Base-by-base conservation (phyloP, 768 basidiomycete species). In the Lactarius tabidus region DNA sequence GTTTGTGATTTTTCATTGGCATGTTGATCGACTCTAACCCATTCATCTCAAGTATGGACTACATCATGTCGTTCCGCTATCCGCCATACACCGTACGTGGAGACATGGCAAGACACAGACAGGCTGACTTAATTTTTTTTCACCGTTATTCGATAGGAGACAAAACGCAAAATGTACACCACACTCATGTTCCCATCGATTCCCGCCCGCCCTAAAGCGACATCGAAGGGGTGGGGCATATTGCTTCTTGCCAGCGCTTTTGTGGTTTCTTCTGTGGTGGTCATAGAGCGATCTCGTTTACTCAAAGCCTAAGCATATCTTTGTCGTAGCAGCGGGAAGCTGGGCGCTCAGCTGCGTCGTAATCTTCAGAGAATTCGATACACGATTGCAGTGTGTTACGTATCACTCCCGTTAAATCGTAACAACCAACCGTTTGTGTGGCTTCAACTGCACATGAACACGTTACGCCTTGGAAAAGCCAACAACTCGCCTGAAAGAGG, bases 181-280 rank as follows among this genome's bases (percentile, higher is more conserved):
- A 67, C 69, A 29, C 43, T 81, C 7, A 55, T 70, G 18, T 58
- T 70, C 53, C 65, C 71, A 2, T 76, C 74, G 56, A 70, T 85
- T 8, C 85, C 83, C 31, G 58, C 80, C 2, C 80, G 84, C 18
- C 81, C 82, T 54, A 28, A 70, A 57, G 62, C 58, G 31, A 52
- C 45, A 2, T 31, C 52, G 23, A 71, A 57, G 62, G 68, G 66
- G 72, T 72, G 71, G 72, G 66, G 68, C 12, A 59, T 64, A 15
- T 65, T 64, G 69, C 56, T 83, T 69, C 68, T 84, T 70, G 80
- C 81, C 54, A 71, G 84, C 62, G 77, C 76, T 61, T 66, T 79
- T 63, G 79, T 79, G 63, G 63, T 80, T 64, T 76, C 78, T 62
- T 66, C 60, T 33, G 15, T 60, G 17, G 60, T 14, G 3, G 26